Evolutionary conservation across 2,329 filamentous ascomycete genomes (phyloP).

Genomic region (Monilinia polystroma): DNA sequence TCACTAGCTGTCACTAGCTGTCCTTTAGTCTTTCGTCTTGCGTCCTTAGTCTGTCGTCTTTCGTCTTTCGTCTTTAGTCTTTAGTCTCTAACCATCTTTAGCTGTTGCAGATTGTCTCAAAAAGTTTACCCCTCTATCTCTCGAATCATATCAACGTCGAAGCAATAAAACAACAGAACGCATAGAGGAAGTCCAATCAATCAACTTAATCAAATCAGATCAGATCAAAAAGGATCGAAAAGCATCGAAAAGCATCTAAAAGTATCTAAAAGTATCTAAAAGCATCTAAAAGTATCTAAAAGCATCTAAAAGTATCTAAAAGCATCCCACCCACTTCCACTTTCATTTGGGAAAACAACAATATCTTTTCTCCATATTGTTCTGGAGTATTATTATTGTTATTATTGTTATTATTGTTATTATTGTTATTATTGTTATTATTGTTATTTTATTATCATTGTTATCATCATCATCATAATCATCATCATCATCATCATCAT

Average conservation of each 20-base stretch:
- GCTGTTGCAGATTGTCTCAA: conserved; percentile 1
- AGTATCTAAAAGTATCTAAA: background rate
- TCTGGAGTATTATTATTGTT: background rate
- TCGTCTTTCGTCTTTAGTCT: too few relatives aligned
- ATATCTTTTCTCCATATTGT: conserved; percentile 10
- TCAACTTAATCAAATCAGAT: too few relatives aligned
- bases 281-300: too few relatives aligned
- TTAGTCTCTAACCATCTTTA: background rate
- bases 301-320: background rate
- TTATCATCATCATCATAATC: too few relatives aligned
- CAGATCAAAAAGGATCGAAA: too few relatives aligned
- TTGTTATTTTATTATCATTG: too few relatives aligned
- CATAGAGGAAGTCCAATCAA: too few relatives aligned
- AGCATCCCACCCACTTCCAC: background rate
- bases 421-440: too few relatives aligned
- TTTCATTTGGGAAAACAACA: conserved; percentile 14
- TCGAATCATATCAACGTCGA: conserved; percentile 6
- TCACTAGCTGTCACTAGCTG: background rate
- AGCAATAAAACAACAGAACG: background rate
- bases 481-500: too few relatives aligned
- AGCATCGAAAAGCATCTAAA: too few relatives aligned
- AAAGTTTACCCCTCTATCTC: conserved; percentile 6
- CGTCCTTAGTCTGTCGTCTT: too few relatives aligned
- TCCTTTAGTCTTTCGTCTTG: background rate
- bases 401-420: too few relatives aligned